Conservation (phyloP, 805 yeast genomes). For the Alloascoidea africana region DNA sequence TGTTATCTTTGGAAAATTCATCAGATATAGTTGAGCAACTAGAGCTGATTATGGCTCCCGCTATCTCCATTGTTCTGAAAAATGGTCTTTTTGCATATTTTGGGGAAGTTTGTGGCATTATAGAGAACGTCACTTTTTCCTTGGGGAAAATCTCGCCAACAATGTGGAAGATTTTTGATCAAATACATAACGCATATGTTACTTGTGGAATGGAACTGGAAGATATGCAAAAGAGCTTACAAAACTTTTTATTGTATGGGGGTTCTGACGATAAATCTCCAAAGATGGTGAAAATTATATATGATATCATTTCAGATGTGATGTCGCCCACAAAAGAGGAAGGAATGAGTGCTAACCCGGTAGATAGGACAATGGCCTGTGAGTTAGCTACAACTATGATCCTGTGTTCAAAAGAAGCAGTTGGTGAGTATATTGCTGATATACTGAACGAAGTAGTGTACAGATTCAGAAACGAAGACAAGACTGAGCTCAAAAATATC, state of each 20-base stretch:
- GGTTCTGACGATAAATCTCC: conserved; percentile 29
- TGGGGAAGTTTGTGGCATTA: conserved; percentile 63
- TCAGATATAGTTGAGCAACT: conserved; percentile 44
- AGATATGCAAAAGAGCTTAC: conserved; percentile 59
- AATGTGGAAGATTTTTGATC: conserved; percentile 61
- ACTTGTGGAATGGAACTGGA: conserved; percentile 47
- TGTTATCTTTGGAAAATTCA: conserved; percentile 73
- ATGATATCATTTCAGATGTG: conserved; percentile 28
- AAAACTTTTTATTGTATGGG: conserved; percentile 57
- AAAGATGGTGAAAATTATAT: conserved; percentile 30
- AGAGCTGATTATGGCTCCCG: conserved; percentile 56
- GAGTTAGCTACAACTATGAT: background rate
- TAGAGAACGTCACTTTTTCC: conserved; percentile 50
- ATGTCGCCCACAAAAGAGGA: background rate
- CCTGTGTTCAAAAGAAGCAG: background rate
- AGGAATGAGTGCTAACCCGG: background rate
- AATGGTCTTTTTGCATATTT: conserved; percentile 59
- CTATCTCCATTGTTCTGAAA: conserved; percentile 51
- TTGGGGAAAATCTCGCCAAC: conserved; percentile 44
- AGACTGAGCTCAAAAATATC: background rate
- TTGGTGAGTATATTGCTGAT: background rate
- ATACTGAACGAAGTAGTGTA: no score
- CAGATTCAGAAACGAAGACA: background rate
- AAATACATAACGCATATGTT: conserved; percentile 23
- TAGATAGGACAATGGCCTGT: background rate